Evolutionary conservation across 2,329 filamentous ascomycete genomes (phyloP), one percentile per base, ranked within the genome.

Genomic region (Septoria petroselini): DNA sequence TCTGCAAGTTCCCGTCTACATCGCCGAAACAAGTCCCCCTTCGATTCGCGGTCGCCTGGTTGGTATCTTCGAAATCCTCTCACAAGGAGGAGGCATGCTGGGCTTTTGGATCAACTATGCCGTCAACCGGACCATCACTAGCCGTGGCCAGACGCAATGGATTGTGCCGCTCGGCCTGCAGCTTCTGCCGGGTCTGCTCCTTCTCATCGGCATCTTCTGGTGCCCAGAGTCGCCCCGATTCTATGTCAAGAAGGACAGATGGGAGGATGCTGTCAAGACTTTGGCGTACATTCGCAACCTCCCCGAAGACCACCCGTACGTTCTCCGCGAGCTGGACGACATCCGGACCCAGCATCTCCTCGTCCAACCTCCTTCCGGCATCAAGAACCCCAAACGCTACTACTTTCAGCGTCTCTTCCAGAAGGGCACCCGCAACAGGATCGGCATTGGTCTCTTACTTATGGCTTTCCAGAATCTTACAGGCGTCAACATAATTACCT

Each of bases 61-160:
- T 18, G 82, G 83, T 43, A 77, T 85, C 44, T 86, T 84, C 65
- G 83, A 86, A 63, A 72, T 85, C 1, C 79, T 80, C 19, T 84
- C 80, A 68, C 83, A 85, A 68, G 72, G 79, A 1, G 78, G 83
- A 25, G 82, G 81, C 18, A 70, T 71, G 65, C 52, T 70, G 5
- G 68, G 70, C 4, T 72, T 72, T 50, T 72, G 69, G 70, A 69
- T 72, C 56, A 72, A 72, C 54, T 73, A 72, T 44, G 66, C 64
- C 1, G 65, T 68, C 8, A 68, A 70, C 31, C 60, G 64, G 33
- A 67, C 66, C 54, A 77, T 71, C 66, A 71, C 50, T 72, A 77
- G 48, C 1, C 62, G 74, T 1, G 73, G 68, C 12, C 73, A 73
- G 53, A 67, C 69, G 1, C 82, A 84, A 64, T 86, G 83, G 82